A percentile compares a stretch with the other conserved stretches of the same genome.
Evolutionary conservation across 2,329 filamentous ascomycete genomes (phyloP).

Genomic region (Intubia oerlemansii): DNA sequence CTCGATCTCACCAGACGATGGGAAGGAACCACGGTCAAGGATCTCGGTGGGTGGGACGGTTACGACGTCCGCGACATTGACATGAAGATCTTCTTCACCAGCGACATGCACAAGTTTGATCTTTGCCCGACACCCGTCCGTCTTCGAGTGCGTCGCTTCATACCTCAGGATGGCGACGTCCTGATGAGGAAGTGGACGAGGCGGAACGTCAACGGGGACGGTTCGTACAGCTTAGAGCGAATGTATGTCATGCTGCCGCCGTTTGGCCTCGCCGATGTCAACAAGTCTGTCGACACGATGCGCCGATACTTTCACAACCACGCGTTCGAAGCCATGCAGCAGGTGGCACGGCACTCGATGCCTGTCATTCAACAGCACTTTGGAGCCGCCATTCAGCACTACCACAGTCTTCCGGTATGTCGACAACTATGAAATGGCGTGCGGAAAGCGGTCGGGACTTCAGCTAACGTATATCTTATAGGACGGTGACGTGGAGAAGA

Average conservation of each 20-base stretch:
- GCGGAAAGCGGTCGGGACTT: too few species aligned
- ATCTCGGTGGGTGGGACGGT: slow-evolving; percentile 17
- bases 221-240: neutral
- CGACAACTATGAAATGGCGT: too few species aligned
- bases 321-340: slow-evolving; percentile 11
- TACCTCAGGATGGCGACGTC: slow-evolving; percentile 16
- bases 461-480: slow-evolving; percentile 2
- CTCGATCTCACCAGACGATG: slow-evolving; percentile 22
- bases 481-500: slow-evolving; percentile 11
- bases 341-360: slow-evolving; percentile 8
- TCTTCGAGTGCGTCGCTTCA: slow-evolving; percentile 21
- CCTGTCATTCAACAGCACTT: slow-evolving; percentile 5
- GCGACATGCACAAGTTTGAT: slow-evolving; percentile 12
- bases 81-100: slow-evolving; percentile 12
- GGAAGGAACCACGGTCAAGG: slow-evolving; percentile 17
- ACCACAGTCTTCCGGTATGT: slow-evolving; percentile 7
- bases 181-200: slow-evolving; percentile 17
- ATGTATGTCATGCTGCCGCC: neutral
- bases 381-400: slow-evolving; percentile 9
- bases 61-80: slow-evolving; percentile 14
- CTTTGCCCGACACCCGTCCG: slow-evolving; percentile 16
- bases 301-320: slow-evolving; percentile 15
- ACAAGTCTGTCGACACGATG: slow-evolving; percentile 2
- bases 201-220: neutral
- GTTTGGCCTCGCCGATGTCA: neutral